Base-by-base conservation (phyloP, 2,329 filamentous ascomycete species). In the Mycogone perniciosa region DNA sequence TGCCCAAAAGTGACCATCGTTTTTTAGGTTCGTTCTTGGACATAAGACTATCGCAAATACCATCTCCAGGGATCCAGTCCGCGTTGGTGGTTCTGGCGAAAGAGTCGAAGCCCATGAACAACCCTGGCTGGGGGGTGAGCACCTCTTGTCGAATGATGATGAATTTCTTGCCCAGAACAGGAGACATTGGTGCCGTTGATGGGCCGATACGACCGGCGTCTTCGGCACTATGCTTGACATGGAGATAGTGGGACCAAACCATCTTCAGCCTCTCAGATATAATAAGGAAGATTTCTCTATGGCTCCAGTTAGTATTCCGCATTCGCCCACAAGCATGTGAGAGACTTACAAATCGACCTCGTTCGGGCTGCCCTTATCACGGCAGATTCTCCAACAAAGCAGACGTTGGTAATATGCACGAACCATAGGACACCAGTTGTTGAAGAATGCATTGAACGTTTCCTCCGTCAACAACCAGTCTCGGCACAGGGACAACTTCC, bases 391-490 rank as follows among this genome's bases (percentile, higher is more conserved):
- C 91, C 91, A 96, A 68, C 89, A 95, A 26, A 96, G 69, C 45
- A 96, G 72, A 43, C 91, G 88, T 80, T 95, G 93, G 64, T 86
- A 96, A 67, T 96, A 96, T 10, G 89, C 86, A 54, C 91, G 81
- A 26, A 96, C 89, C 91, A 96, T 95, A 0, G 91, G 89, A 62
- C 89, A 95, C 90, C 91, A 96, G 62, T 96, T 89, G 62, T 87
- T 92, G 70, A 96, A 96, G 54, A 89, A 84, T 54, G 81, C 82
- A 62, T 88, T 82, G 64, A 96, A 96, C 2, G 86, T 79, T 29
- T 84, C 76, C 48, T 87, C 84, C 6, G 84, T 79, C 9, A 96
- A 72, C 37, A 96, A 71, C 74, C 93, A 91, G 26, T 83, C 81
- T 30, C 86, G 61, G 63, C 88, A 95, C 13, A 95, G 64, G 10